Evolutionary conservation across 2,329 filamentous ascomycete species (phyloP), one percentile per base, ranked within the genome.

Genomic region (Tricladium varicosporioides): DNA sequence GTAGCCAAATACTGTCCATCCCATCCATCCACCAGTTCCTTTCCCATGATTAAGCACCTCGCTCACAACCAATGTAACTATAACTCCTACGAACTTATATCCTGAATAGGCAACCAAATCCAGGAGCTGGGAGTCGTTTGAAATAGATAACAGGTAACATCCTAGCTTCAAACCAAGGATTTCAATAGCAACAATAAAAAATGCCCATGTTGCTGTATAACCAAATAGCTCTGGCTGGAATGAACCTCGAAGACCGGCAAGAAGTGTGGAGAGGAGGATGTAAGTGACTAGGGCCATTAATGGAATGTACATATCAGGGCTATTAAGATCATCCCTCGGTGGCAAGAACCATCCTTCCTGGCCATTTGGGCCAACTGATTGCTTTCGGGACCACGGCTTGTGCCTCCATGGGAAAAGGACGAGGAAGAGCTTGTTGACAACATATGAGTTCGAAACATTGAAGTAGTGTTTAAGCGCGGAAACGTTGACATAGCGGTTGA

Each of bases 291-390:
- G 80, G 1, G 94, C 93, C 94, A 99, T 99, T 69, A 95, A 88
- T 58, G 92, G 92, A 67, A 99, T 99, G 77, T 99, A 99, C 92
- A 99, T 97, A 75, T 99, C 94, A 14, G 95, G 94, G 63, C 91
- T 95, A 76, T 99, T 99, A 74, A 97, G 80, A 71, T 99, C 94
- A 73, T 99, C 93, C 63, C 94, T 83, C 1, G 94, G 94, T 5
- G 94, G 91, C 7, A 97, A 82, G 74, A 94, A 99, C 79, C 86
- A 87, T 47, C 84, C 84, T 62, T 88, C 86, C 66, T 87, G 84
- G 51, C 87, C 82, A 70, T 83, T 85, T 56, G 86, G 84, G 16
- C 87, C 85, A 56, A 86, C 81, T 56, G 87, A 80, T 72, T 95
- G 91, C 73, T 95, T 92, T 64, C 95, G 88, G 59, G 91, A 95